Evolutionary conservation across 495 filamentous ascomycete species (phyloP).

Genomic region (Lineolata rhizophorae): DNA sequence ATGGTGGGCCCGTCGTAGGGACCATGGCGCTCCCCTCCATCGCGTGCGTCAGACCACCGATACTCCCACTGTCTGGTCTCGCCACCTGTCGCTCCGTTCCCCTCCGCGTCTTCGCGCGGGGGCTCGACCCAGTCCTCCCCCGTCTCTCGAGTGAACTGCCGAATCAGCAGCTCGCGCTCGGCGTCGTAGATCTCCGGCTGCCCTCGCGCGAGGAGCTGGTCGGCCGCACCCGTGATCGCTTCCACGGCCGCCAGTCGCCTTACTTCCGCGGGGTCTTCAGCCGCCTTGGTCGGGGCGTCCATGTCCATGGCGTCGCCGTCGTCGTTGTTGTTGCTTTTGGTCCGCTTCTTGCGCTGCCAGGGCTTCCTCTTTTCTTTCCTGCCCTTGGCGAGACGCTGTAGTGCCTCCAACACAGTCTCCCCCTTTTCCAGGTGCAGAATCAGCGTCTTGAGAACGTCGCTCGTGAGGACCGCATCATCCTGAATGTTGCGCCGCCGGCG

Average conservation of each 20-base stretch:
- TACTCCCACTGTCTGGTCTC: constrained; percentile 59
- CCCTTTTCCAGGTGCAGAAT: constrained; percentile 55
- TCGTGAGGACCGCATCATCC: constrained; percentile 52
- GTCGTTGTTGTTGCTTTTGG: constrained; percentile 38
- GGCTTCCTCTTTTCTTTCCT: constrained; percentile 30
- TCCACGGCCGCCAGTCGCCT: constrained; percentile 52
- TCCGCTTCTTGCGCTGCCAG: constrained; percentile 34
- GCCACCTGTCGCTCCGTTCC: constrained; percentile 3
- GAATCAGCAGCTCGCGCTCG: constrained; percentile 60
- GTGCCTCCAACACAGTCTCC: constrained; percentile 75
- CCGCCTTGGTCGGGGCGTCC: constrained; percentile 21
- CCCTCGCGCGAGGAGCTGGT: constrained; percentile 59
- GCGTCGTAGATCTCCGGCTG: constrained; percentile 76
- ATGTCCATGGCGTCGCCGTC: constrained; percentile 50
- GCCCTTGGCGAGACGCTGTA: constrained; percentile 56
- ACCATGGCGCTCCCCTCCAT: constrained; percentile 57
- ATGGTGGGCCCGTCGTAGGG: constrained; percentile 72
- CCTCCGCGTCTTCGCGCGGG: constrained; percentile 4
- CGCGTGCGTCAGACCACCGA: constrained; percentile 74
- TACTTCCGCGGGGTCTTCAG: constrained; percentile 43
- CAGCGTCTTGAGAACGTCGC: constrained; percentile 48
- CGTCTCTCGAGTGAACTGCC: constrained; percentile 69
- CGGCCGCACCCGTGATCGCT: constrained; percentile 68
- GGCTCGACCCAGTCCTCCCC: constrained; percentile 81
- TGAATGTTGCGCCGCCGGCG: constrained; percentile 39